These are phyloP conservation scores for Pyrenula massariospora DNA, from an alignment of 495 filamentous ascomycete genomes.

Conservation along the genomic window DNA sequence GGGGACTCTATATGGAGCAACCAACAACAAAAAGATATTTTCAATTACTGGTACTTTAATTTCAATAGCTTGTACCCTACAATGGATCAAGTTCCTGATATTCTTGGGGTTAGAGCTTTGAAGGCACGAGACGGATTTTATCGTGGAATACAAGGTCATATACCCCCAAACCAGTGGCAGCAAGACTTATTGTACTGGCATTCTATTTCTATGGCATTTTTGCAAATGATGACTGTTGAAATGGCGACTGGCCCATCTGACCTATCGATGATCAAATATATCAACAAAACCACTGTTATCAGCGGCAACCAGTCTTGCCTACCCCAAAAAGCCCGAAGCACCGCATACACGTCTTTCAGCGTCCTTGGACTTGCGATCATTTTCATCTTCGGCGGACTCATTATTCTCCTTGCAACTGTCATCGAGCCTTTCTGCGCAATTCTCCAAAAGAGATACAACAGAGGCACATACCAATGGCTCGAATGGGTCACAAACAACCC, in stretches of 20 bases:
- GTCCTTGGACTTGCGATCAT: constrained; percentile 11
- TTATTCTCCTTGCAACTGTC: constrained; percentile 12
- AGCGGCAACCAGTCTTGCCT: neutral
- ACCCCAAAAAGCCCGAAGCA: neutral
- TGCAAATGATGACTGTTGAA: neutral
- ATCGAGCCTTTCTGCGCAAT: neutral
- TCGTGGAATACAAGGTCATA: constrained; percentile 6
- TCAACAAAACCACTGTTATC: neutral
- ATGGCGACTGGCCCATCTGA: neutral
- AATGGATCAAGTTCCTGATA: neutral
- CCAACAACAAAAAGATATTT: neutral
- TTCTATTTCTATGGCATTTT: neutral
- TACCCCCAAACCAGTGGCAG: constrained; percentile 17
- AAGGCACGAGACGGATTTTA: neutral
- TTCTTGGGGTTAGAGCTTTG: neutral
- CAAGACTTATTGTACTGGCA: constrained; percentile 12
- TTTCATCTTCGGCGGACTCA: constrained; percentile 9
- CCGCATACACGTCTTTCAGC: neutral
- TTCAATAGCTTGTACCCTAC: neutral
- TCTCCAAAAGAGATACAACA: neutral
- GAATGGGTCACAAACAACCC: constrained; percentile 12
- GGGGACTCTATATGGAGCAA: neutral
- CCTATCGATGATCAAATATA: neutral
- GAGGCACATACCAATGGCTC: constrained; percentile 6
- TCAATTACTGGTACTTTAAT: neutral